Evolutionary conservation across 352 stramenopile genomes (phyloP).

Genomic region (Saprolegnia parasitica): DNA sequence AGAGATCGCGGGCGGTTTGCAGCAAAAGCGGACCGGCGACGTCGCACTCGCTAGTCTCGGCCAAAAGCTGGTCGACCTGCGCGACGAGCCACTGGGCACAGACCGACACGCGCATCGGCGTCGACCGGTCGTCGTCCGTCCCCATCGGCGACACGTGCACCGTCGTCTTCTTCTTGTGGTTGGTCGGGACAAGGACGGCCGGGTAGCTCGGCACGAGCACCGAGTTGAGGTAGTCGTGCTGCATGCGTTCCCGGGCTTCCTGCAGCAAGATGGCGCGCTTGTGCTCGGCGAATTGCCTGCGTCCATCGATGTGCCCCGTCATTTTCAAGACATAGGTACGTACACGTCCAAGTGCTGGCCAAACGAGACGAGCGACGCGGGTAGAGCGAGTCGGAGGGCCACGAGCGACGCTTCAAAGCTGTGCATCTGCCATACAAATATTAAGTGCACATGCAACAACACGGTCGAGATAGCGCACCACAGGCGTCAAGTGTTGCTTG

Average conservation of each 20-base stretch:
- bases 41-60: constrained; percentile 5
- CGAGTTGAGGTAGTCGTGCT: constrained; percentile 29
- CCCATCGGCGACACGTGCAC: neutral
- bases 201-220: constrained; percentile 18
- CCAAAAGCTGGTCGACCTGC: neutral
- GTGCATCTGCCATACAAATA: constrained; percentile 23
- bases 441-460: too few species aligned
- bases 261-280: constrained; percentile 12
- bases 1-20: constrained; percentile 68
- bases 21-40: constrained; percentile 41
- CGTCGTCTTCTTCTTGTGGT: constrained; percentile 9
- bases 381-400: neutral
- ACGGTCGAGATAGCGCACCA: constrained; percentile 2
- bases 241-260: constrained; percentile 9
- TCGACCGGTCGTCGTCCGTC: neutral
- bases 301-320: neutral
- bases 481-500: neutral
- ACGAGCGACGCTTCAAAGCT: constrained; percentile 24
- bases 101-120: constrained; percentile 17
- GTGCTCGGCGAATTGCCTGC: constrained; percentile 17
- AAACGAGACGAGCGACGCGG: neutral
- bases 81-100: constrained; percentile 17
- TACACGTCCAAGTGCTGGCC: constrained; percentile 20
- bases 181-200: neutral
- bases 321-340: too few species aligned